Evolutionary conservation across 768 basidiomycete species (phyloP), one percentile per base, ranked within the genome.

Genomic region (Lactifluus rugatus): DNA sequence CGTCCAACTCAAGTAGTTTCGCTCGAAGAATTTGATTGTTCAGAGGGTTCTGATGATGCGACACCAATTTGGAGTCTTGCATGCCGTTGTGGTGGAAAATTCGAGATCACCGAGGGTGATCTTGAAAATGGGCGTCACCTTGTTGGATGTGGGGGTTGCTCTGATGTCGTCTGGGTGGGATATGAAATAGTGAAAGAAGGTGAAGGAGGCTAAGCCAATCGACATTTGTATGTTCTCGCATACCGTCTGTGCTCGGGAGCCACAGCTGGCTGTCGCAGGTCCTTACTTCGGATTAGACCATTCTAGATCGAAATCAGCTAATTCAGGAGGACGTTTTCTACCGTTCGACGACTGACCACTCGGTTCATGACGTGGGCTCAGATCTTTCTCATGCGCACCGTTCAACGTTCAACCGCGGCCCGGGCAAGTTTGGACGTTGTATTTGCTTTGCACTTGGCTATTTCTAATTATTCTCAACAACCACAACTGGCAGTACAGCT

Each of bases 111-210:
- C 0, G 76, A 77, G 53, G 69, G 64, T 2, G 77, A 84, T 50
- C 78, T 92, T 75, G 88, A 91, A 58, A 70, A 70, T 2, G 90
- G 81, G n/a, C 73, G 74, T 49, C 89, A 92, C 68, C 75, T 92
- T 6, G 72, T 89, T 10, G 82, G 78, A 2, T 93, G 90, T 62
- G 78, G 71, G 54, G 80, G 80, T 53, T 92, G 89, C 67, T 93
- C 90, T 16, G 90, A 92, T 69, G 81, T 81, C 9, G 74, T 92
- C 1, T 92, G 89, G 87, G 86, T 83, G n/a, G 89, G 90, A 1
- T 92, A 89, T 65, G 85, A 92, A 70, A 66, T 78, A 13, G 73
- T 68, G 19, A 73, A 75, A 42, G 70, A 64, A 37, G 62, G 48
- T 19, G 41, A 49, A 16, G 53, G 34, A 21, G 36, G 23, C 17